A percentile compares a stretch with the other conserved stretches of the same genome.
Evolutionary conservation across 495 filamentous ascomycete species (phyloP).

Genomic region (Talaromyces thailandensis): DNA sequence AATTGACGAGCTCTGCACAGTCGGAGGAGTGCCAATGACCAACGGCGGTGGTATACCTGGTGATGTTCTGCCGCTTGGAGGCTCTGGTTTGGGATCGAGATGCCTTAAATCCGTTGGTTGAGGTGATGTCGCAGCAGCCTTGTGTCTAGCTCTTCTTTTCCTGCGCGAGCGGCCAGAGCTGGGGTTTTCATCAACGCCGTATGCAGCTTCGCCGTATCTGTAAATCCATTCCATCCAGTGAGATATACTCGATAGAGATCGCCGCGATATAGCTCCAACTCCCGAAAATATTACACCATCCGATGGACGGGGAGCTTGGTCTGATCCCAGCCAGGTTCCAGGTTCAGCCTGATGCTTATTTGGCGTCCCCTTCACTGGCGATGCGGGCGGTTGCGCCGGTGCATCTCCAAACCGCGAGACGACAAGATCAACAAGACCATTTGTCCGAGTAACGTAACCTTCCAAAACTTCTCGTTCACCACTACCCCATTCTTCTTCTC

Average conservation of each 20-base stretch:
- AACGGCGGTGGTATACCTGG: slow-evolving; percentile 40
- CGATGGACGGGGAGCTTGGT: slow-evolving; percentile 50
- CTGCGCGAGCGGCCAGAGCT: slow-evolving; percentile 42
- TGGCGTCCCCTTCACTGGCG: slow-evolving; percentile 1
- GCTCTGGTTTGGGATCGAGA: slow-evolving; percentile 9
- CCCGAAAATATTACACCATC: slow-evolving; percentile 85
- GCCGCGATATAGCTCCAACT: slow-evolving; percentile 53
- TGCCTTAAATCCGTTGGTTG: not conserved
- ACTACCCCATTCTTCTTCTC: slow-evolving; percentile 87
- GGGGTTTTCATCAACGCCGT: slow-evolving; percentile 72
- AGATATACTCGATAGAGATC: slow-evolving; percentile 56
- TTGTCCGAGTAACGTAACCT: slow-evolving; percentile 57
- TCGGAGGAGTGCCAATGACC: slow-evolving; percentile 19
- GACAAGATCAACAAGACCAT: slow-evolving; percentile 70
- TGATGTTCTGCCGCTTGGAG: slow-evolving; percentile 20
- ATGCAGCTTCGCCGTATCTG: slow-evolving; percentile 64
- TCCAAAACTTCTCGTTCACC: slow-evolving; percentile 88
- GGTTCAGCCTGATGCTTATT: slow-evolving; percentile 1
- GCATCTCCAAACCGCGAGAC: slow-evolving; percentile 75
- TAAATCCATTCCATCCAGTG: slow-evolving; percentile 83
- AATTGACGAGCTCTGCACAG: slow-evolving; percentile 10
- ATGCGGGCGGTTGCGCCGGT: not conserved
- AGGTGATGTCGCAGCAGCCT: not conserved
- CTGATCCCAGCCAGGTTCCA: slow-evolving; percentile 58
- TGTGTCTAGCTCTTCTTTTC: slow-evolving; percentile 21